Evolutionary conservation across 805 yeast genomes (phyloP).

Genomic region (Grigorovia yakushimaensis): DNA sequence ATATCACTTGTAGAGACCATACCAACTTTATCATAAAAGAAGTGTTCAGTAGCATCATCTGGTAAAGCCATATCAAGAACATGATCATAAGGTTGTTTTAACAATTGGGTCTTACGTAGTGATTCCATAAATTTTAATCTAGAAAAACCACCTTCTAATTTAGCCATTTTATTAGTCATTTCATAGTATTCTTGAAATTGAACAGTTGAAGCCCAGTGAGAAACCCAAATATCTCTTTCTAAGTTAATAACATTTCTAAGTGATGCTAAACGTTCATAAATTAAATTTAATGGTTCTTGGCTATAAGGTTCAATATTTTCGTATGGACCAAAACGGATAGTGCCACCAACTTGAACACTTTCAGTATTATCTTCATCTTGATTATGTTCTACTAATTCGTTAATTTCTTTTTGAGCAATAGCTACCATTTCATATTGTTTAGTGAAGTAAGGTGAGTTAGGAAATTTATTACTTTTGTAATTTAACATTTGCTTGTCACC

Average conservation of each 20-base stretch:
- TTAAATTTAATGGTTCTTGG: constrained; percentile 38
- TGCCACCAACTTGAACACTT: constrained; percentile 18
- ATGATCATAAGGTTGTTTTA: not conserved
- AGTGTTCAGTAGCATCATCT: constrained; percentile 49
- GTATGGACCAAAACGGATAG: constrained; percentile 43
- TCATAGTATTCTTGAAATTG: constrained; percentile 83
- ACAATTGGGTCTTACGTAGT: not conserved
- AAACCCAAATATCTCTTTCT: constrained; percentile 75
- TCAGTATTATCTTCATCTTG: constrained; percentile 9
- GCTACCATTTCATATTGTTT: constrained; percentile 8
- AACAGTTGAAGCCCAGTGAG: constrained; percentile 67
- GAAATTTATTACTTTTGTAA: constrained; percentile 43
- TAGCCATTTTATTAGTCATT: constrained; percentile 65
- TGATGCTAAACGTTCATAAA: constrained; percentile 59
- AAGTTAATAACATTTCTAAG: constrained; percentile 49
- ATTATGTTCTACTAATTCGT: constrained; percentile 7
- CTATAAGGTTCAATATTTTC: constrained; percentile 35
- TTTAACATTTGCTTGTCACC: constrained; percentile 52
- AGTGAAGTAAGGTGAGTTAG: constrained; percentile 56
- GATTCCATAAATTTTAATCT: constrained; percentile 61
- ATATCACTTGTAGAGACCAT: constrained; percentile 71
- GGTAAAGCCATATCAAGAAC: constrained; percentile 18
- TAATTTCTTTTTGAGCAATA: constrained; percentile 36
- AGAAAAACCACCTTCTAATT: constrained; percentile 60
- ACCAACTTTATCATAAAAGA: constrained; percentile 85